phyloP scores from a whole-genome alignment of 805 yeast genomes.

The Metschnikowia amazonensis region DNA sequence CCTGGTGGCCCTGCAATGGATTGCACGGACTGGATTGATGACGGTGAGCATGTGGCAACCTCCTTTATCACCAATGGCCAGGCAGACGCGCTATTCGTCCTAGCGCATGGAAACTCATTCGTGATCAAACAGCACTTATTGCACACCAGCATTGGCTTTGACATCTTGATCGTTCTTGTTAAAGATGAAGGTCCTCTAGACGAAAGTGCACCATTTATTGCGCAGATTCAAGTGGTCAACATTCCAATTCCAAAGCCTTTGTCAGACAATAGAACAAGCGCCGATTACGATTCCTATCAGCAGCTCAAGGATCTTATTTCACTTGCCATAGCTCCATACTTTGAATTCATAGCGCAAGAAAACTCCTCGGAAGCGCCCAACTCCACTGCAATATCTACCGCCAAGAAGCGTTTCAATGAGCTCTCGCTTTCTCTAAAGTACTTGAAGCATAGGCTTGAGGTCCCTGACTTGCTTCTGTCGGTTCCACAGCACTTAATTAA shows the following conservation, averaged over 20 bases:
- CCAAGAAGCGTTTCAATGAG: constrained; percentile 62
- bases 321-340: constrained; percentile 65
- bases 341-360: constrained; percentile 44
- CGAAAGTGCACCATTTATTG: constrained; percentile 6
- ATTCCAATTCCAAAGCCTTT: constrained; percentile 8
- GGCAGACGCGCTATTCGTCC: constrained; percentile 15
- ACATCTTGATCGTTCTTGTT: constrained; percentile 10
- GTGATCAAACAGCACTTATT: constrained; percentile 9
- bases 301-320: constrained; percentile 56
- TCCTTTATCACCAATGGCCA: constrained; percentile 10
- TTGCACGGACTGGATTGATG: constrained; percentile 5
- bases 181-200: constrained; percentile 12
- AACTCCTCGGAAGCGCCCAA: constrained; percentile 7
- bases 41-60: constrained; percentile 3
- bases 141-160: constrained; percentile 1
- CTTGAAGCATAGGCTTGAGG: constrained; percentile 61
- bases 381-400: constrained; percentile 8
- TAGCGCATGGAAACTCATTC: constrained; percentile 4
- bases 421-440: constrained; percentile 63
- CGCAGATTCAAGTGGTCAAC: constrained; percentile 17
- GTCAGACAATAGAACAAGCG: not conserved
- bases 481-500: constrained; percentile 48
- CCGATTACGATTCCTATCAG: constrained; percentile 37
- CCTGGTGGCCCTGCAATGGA: not conserved
- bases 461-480: constrained; percentile 56